Percentiles rank a stretch among this genome's conserved stretches.
Conservation (phyloP, 495 filamentous ascomycete genomes). For the Pseudoneurospora amorphoporcata region DNA sequence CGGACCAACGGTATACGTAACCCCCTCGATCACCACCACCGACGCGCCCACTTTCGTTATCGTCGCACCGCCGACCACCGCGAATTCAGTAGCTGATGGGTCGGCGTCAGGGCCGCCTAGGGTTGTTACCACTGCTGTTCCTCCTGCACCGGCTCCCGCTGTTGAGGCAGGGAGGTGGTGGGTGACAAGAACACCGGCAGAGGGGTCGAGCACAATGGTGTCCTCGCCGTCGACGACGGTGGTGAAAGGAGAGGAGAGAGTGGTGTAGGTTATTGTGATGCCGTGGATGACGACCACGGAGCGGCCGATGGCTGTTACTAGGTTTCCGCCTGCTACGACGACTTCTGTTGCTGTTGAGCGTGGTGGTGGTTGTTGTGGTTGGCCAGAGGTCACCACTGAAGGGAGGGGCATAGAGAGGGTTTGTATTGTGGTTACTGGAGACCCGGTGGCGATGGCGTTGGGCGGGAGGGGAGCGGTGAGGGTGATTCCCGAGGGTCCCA, state of each 20-base stretch:
- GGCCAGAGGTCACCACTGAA: neutral
- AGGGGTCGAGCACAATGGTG: constrained; percentile 35
- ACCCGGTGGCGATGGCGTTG: neutral
- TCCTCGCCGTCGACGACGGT: constrained; percentile 27
- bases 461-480: neutral
- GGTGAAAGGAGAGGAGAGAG: constrained; percentile 13
- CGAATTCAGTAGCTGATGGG: constrained; percentile 26
- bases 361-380: neutral
- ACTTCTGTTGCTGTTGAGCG: constrained; percentile 11
- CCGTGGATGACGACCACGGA: constrained; percentile 33
- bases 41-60: constrained; percentile 39
- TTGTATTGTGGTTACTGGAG: neutral
- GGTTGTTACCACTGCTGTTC: constrained; percentile 12
- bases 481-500: neutral
- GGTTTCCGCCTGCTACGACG: constrained; percentile 34
- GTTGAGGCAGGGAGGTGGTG: constrained; percentile 1
- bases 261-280: constrained; percentile 32
- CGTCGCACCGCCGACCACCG: constrained; percentile 36
- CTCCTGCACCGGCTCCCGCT: neutral
- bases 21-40: constrained; percentile 36
- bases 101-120: constrained; percentile 28
- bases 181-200: constrained; percentile 26
- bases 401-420: neutral
- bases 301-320: constrained; percentile 36
- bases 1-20: constrained; percentile 35